phyloP scores from a whole-genome alignment of 148 eudicot species.

The Fagopyrum tataricum region DNA sequence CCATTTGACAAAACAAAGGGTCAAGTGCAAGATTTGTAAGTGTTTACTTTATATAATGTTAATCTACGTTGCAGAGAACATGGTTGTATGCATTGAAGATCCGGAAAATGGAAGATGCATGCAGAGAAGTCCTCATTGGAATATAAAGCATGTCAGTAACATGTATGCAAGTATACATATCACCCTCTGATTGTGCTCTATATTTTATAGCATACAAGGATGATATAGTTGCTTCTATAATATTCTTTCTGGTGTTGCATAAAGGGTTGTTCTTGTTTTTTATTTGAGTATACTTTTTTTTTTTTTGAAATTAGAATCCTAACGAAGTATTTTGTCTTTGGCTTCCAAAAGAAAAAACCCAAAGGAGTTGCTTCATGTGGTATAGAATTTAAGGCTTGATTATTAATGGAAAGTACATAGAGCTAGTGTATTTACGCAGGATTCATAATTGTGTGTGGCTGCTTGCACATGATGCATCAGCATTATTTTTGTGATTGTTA shows the following conservation, averaged over 20 bases:
- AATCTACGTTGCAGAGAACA: constrained; percentile 65
- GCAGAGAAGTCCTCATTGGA: constrained; percentile 45
- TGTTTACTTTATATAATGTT: constrained; percentile 14
- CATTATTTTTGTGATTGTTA: background rate
- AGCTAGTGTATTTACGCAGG: background rate
- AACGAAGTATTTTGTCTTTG: background rate
- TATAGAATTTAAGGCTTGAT: background rate
- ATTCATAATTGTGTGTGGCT: background rate
- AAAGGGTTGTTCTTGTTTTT: background rate
- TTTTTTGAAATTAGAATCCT: background rate
- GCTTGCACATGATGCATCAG: background rate
- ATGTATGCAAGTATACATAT: constrained; percentile 42
- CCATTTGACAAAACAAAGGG: no score
- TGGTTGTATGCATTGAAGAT: constrained; percentile 94
- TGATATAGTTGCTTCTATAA: background rate
- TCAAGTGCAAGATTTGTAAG: background rate
- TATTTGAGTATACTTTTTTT: background rate
- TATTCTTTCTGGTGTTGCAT: background rate
- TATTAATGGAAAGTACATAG: background rate
- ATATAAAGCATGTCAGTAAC: constrained; percentile 43
- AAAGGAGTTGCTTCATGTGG: background rate
- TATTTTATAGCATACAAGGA: background rate
- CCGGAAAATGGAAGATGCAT: constrained; percentile 69
- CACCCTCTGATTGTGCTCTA: constrained; percentile 7
- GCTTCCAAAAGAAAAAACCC: background rate